Evolutionary conservation across 2,329 filamentous ascomycete genomes (phyloP).

Genomic region (Fusarium sp.): DNA sequence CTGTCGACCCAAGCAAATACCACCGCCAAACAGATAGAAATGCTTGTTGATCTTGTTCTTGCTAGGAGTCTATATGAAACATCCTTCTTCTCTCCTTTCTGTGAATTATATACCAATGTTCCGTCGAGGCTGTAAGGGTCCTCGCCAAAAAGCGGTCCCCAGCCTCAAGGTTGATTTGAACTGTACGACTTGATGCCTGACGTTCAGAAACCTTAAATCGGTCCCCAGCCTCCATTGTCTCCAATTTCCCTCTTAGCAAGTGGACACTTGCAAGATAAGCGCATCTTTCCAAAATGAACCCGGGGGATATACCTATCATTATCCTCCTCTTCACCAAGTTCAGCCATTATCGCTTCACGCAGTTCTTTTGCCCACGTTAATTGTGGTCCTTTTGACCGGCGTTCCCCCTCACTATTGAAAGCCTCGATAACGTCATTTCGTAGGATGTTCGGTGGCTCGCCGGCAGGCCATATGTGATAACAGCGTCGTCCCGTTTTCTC

Average conservation of each 20-base stretch:
- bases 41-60: too few relatives aligned
- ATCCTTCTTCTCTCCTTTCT: too few relatives aligned
- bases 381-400: background rate
- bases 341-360: background rate
- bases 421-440: rapidly evolving
- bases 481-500: background rate
- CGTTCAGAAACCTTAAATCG: too few relatives aligned
- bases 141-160: too few relatives aligned
- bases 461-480: background rate
- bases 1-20: too few relatives aligned
- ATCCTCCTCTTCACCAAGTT: background rate
- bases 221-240: background rate
- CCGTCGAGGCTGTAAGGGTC: too few relatives aligned
- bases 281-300: too few relatives aligned
- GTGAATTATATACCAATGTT: too few relatives aligned
- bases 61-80: too few relatives aligned
- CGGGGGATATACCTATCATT: background rate
- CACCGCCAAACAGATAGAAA: too few relatives aligned
- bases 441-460: background rate
- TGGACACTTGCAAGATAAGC: background rate
- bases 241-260: rapidly evolving
- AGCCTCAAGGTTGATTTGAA: too few relatives aligned
- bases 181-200: too few relatives aligned
- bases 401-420: rapidly evolving
- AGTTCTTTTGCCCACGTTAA: background rate